These are phyloP conservation scores for Dysphania ambrosioides DNA, from an alignment of 148 eudicot genomes.

Conservation along the genomic window DNA sequence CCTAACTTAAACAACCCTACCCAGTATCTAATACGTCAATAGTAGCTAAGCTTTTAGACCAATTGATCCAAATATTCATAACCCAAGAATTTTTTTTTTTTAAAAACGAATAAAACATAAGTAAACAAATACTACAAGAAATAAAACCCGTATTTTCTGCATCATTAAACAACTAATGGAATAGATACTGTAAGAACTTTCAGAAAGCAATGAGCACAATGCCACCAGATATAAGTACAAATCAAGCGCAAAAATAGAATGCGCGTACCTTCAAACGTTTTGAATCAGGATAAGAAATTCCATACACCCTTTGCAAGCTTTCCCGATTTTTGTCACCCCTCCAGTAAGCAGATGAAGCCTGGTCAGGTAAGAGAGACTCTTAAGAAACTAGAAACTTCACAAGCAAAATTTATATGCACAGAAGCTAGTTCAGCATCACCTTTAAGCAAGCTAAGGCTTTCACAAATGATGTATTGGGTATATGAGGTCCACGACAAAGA, in stretches of 20 bases:
- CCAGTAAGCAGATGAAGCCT: constrained; percentile 99
- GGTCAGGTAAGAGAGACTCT: constrained; percentile 15
- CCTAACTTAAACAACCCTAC: neutral
- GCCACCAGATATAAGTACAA: neutral
- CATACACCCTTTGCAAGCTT: constrained; percentile 98
- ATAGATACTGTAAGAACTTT: neutral
- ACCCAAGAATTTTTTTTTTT: too few relatives aligned
- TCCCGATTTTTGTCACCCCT: constrained; percentile 87
- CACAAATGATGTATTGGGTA: constrained; percentile 88
- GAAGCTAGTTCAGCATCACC: constrained; percentile 36
- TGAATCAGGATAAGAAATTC: constrained; percentile 85
- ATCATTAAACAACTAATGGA: neutral
- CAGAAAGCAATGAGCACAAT: neutral
- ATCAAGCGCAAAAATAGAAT: neutral
- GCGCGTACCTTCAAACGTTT: constrained; percentile 63
- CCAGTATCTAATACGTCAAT: neutral
- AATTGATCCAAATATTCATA: too few relatives aligned
- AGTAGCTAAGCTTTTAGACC: neutral
- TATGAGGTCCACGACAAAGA: constrained; percentile 98
- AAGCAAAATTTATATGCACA: neutral
- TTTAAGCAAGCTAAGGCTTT: constrained; percentile 88
- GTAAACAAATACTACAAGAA: neutral
- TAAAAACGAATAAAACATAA: neutral
- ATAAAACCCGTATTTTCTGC: neutral
- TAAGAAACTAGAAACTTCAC: neutral